Conservation (phyloP, 2,329 filamentous ascomycete genomes). For the Aspergillus glaucus region DNA sequence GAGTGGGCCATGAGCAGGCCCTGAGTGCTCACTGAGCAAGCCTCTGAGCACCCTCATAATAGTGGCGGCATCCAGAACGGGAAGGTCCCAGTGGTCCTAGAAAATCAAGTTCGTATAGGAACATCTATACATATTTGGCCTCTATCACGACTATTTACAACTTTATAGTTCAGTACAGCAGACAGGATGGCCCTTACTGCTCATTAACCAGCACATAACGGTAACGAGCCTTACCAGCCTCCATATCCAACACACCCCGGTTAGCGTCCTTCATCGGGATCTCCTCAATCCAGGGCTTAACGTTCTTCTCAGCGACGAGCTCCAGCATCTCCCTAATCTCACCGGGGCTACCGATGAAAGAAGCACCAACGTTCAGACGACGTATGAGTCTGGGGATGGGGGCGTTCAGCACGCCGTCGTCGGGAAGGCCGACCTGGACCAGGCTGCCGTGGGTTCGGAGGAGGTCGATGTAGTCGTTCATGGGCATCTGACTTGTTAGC, state of each 20-base stretch:
- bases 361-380: constrained; percentile 47
- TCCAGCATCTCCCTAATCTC: constrained; percentile 41
- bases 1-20: no score
- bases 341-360: constrained; percentile 32
- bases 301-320: constrained; percentile 32
- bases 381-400: constrained; percentile 51
- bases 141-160: not conserved
- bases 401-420: constrained; percentile 49
- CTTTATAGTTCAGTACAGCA: no score
- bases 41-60: no score
- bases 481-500: constrained; percentile 45
- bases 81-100: no score
- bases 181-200: constrained; percentile 4
- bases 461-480: constrained; percentile 55
- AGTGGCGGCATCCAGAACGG: no score
- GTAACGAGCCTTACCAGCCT: constrained; percentile 38
- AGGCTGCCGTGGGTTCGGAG: constrained; percentile 53
- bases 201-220: constrained; percentile 40
- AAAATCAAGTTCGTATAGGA: no score
- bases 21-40: no score
- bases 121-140: no score
- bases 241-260: constrained; percentile 37
- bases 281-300: constrained; percentile 37
- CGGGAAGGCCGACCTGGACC: constrained; percentile 61
- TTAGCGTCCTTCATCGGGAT: constrained; percentile 39